A percentile compares a stretch with the other conserved stretches of the same genome.
Evolutionary conservation across 371 early-diverging fungal genomes (phyloP).

Genomic region (Mortierella sp.): DNA sequence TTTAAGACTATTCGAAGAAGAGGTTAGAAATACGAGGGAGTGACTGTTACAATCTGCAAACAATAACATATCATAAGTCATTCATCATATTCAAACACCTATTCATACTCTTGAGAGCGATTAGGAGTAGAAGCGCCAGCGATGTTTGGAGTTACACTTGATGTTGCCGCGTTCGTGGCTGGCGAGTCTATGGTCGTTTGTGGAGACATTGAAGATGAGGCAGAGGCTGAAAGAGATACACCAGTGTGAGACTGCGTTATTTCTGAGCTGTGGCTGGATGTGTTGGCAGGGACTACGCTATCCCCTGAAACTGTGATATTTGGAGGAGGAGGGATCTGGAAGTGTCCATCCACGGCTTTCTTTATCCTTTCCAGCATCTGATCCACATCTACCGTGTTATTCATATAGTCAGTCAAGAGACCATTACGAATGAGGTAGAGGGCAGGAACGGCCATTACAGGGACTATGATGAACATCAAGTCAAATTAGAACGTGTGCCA

Average conservation of each 20-base stretch:
- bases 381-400: constrained; percentile 28
- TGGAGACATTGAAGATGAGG: neutral
- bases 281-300: neutral
- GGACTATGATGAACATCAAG: constrained; percentile 24
- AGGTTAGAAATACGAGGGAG: neutral
- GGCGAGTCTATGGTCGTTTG: neutral
- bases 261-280: neutral
- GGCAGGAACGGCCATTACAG: constrained; percentile 46
- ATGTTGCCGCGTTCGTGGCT: no score
- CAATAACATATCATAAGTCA: no score
- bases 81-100: neutral
- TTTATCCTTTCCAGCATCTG: constrained; percentile 48
- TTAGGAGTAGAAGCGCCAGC: neutral
- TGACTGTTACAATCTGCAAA: neutral
- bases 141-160: no score
- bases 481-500: neutral
- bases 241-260: neutral
- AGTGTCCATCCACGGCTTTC: constrained; percentile 36
- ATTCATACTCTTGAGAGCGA: constrained; percentile 30
- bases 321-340: constrained; percentile 34
- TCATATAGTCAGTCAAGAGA: constrained; percentile 49
- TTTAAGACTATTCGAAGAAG: constrained; percentile 26
- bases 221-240: neutral
- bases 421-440: constrained; percentile 51
- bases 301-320: neutral